A percentile compares a stretch with the other conserved stretches of the same genome.
Evolutionary conservation across 1,284 basidiomycete species (phyloP).

Genomic region (Austroboletus niveus): DNA sequence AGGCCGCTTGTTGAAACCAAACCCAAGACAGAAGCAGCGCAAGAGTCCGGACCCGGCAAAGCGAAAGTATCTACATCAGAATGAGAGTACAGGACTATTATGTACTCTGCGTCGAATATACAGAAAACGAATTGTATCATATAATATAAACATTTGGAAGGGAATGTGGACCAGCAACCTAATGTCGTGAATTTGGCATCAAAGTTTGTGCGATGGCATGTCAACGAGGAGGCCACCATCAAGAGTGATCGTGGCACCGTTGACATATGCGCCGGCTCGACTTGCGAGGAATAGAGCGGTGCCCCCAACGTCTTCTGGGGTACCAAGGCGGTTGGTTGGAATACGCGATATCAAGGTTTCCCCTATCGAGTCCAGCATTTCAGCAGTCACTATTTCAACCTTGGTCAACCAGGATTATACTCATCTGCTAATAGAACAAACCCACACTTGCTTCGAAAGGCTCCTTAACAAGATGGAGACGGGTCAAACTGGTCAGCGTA

Average conservation of each 20-base stretch:
- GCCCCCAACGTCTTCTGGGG: slow-evolving; percentile 62
- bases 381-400: slow-evolving; percentile 53
- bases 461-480: slow-evolving; percentile 29
- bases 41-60: neutral
- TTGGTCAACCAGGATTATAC: neutral
- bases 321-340: slow-evolving; percentile 57
- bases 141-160: neutral
- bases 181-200: neutral
- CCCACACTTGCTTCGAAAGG: slow-evolving; percentile 52
- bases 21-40: neutral
- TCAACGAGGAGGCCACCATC: slow-evolving; percentile 53
- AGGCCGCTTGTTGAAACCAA: slow-evolving; percentile 1
- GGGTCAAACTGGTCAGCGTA: neutral
- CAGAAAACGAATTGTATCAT: slow-evolving; percentile 1
- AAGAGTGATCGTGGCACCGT: slow-evolving; percentile 58
- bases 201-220: slow-evolving; percentile 29
- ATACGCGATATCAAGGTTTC: slow-evolving; percentile 45
- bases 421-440: neutral
- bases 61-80: slow-evolving; percentile 3
- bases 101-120: slow-evolving; percentile 4
- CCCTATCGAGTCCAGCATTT: slow-evolving; percentile 49
- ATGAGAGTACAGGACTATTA: slow-evolving; percentile 3
- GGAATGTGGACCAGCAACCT: neutral
- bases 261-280: slow-evolving; percentile 60
- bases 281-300: slow-evolving; percentile 61